Evolutionary conservation across 2,329 filamentous ascomycete genomes (phyloP).

Genomic region (Paecilomyces fulvus): DNA sequence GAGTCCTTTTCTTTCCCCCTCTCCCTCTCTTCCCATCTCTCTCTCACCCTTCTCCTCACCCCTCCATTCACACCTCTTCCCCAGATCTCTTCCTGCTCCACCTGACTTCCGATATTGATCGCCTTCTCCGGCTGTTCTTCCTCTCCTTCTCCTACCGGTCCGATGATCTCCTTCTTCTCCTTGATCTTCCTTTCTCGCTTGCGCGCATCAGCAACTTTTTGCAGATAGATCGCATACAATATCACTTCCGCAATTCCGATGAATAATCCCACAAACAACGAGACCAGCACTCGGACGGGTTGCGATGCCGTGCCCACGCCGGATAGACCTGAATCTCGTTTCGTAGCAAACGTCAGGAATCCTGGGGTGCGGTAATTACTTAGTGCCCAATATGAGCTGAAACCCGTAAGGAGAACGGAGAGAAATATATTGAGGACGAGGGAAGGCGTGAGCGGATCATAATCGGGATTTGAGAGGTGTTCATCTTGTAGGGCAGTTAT

Average conservation of each 20-base stretch:
- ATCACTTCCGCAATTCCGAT: constrained; percentile 40
- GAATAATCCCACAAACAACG: constrained; percentile 30
- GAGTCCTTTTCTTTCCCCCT: constrained; percentile 6
- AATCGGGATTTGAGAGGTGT: constrained; percentile 20
- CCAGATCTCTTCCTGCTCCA: constrained; percentile 31
- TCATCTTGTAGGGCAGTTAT: constrained; percentile 39
- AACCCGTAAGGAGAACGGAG: constrained; percentile 64
- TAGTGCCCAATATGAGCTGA: constrained; percentile 38
- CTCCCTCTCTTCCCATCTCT: constrained; percentile 27
- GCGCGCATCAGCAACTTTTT: constrained; percentile 33
- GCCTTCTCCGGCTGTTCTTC: neutral
- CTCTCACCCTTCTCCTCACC: constrained; percentile 30
- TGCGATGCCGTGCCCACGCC: constrained; percentile 16
- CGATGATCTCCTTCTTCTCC: constrained; percentile 32
- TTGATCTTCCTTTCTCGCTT: constrained; percentile 27
- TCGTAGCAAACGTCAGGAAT: constrained; percentile 12
- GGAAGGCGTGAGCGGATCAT: constrained; percentile 34
- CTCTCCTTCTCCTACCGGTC: constrained; percentile 10
- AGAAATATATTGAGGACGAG: constrained; percentile 85
- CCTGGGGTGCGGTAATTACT: constrained; percentile 28
- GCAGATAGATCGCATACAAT: constrained; percentile 39
- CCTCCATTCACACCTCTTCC: constrained; percentile 33
- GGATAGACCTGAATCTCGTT: constrained; percentile 5
- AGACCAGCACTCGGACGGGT: constrained; percentile 31
- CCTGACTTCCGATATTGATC: neutral